Evolutionary conservation across 129 eudicot genomes (phyloP).

Genomic region (Chrysanthemum makinoi): DNA sequence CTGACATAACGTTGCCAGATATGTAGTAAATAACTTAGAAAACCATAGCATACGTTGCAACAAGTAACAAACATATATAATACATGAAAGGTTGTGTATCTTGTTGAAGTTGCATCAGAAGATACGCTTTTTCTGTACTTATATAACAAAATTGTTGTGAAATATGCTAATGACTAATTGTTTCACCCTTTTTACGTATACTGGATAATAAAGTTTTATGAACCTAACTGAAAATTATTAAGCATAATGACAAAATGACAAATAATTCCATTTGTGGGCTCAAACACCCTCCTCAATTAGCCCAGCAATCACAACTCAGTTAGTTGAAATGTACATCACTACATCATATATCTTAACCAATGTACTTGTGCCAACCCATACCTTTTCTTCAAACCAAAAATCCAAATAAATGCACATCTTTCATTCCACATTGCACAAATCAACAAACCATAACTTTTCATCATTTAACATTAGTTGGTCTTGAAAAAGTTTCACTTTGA

Average conservation of each 20-base stretch:
- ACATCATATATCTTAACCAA: conserved; percentile 72
- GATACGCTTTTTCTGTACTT: no score
- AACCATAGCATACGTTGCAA: no score
- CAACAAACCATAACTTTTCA: not conserved
- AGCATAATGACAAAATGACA: conserved; percentile 31
- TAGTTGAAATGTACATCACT: conserved; percentile 63
- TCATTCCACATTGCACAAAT: conserved; percentile 1
- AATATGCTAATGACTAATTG: no score
- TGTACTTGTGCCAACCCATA: conserved; percentile 45
- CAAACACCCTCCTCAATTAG: conserved; percentile 32
- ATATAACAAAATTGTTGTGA: no score
- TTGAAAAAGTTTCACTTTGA: conserved; percentile 8
- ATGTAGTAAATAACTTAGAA: no score
- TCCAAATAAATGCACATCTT: conserved; percentile 13
- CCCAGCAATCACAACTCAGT: conserved; percentile 39
- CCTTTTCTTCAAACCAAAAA: conserved; percentile 6
- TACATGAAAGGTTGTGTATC: no score
- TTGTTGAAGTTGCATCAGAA: no score
- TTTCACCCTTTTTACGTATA: no score
- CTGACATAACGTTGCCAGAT: no score
- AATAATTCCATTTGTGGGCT: conserved; percentile 23
- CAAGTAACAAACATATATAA: no score
- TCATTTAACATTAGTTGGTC: not conserved
- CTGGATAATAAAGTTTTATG: not conserved
- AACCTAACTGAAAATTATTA: conserved; percentile 29